Conservation (phyloP, 768 basidiomycete genomes). For the Amanita phalloides region DNA sequence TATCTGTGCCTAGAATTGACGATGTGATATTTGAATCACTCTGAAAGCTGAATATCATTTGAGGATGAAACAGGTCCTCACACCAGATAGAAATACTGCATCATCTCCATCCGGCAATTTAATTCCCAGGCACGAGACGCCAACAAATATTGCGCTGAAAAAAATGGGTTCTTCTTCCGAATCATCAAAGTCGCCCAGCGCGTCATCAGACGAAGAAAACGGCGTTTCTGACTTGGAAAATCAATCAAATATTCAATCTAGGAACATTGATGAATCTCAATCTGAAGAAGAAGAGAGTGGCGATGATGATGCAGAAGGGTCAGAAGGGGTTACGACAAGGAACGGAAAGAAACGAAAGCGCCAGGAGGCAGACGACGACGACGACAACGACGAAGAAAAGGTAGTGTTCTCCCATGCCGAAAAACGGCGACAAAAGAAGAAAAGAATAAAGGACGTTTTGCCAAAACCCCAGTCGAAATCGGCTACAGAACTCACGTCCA, state of each 20-base stretch:
- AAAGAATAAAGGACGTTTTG: too few relatives aligned
- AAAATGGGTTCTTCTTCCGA: neutral
- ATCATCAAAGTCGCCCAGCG: neutral
- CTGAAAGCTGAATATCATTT: too few relatives aligned
- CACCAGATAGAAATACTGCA: too few relatives aligned
- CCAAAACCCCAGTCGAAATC: too few relatives aligned
- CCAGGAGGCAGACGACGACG: neutral
- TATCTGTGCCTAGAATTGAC: too few relatives aligned
- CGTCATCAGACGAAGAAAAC: neutral
- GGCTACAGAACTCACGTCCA: too few relatives aligned
- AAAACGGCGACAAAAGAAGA: slow-evolving; percentile 44
- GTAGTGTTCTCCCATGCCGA: slow-evolving; percentile 66
- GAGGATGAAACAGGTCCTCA: too few relatives aligned
- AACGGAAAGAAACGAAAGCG: neutral
- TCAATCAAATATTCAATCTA: too few relatives aligned
- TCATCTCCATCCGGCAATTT: too few relatives aligned
- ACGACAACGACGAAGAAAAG: neutral
- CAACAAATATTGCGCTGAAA: neutral
- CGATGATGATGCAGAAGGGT: neutral
- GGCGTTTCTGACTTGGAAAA: neutral
- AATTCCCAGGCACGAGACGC: neutral
- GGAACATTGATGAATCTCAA: neutral
- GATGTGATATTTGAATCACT: too few relatives aligned
- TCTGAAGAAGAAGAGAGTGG: neutral
- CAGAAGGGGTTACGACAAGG: neutral